phyloP scores from a whole-genome alignment of 331 rosid genomes.

The Spiraea crenata region DNA sequence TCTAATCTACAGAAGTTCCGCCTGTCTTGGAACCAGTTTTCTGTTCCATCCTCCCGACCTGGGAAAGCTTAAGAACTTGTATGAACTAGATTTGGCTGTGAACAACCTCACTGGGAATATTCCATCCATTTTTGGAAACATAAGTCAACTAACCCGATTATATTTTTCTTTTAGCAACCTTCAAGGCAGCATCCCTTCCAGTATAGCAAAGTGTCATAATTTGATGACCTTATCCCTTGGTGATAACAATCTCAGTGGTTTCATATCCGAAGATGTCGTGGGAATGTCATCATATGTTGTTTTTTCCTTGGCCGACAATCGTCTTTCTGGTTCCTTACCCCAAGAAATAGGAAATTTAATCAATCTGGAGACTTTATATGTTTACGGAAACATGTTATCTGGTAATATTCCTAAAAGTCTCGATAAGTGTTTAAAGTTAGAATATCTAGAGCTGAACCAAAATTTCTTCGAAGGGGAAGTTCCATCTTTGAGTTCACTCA shows the following conservation, averaged over 20 bases:
- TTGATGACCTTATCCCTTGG: background rate
- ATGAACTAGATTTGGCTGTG: no score
- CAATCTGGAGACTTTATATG: background rate
- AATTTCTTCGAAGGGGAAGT: background rate
- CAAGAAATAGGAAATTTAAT: background rate
- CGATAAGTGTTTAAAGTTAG: background rate
- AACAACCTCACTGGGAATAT: no score
- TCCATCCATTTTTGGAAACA: no score
- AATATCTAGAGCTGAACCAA: background rate
- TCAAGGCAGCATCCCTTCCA: no score
- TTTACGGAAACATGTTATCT: background rate
- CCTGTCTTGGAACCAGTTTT: background rate
- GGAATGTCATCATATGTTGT: background rate
- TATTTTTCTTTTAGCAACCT: no score
- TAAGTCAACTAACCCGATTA: no score
- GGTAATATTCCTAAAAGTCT: conserved; percentile 8
- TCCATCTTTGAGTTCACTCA: conserved; percentile 7
- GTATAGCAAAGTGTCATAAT: no score
- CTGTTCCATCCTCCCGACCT: no score
- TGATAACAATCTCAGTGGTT: background rate
- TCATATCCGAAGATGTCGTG: background rate
- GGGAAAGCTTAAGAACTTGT: no score
- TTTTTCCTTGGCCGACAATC: background rate
- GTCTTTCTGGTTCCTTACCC: background rate
- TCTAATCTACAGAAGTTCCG: background rate